Evolutionary conservation across 2,329 filamentous ascomycete species (phyloP).

Genomic region (Clarireedia sp.): DNA sequence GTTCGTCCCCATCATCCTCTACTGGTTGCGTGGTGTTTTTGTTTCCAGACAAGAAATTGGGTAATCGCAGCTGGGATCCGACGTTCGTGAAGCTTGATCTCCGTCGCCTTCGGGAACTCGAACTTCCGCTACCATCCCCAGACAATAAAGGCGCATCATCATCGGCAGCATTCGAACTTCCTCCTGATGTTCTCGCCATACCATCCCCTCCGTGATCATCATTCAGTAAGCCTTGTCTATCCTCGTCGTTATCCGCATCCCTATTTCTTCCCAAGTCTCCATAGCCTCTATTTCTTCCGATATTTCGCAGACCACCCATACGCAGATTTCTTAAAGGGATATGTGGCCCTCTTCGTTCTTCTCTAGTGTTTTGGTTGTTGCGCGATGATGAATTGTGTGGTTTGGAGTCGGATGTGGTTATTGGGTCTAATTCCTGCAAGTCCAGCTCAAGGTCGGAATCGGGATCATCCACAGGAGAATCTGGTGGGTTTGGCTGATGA

Average conservation of each 20-base stretch:
- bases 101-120: slow-evolving; percentile 16
- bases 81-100: slow-evolving; percentile 36
- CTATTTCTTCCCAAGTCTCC: slow-evolving; percentile 51
- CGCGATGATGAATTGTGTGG: slow-evolving; percentile 20
- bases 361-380: slow-evolving; percentile 23
- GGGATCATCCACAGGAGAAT: slow-evolving; percentile 59
- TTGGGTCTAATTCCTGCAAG: slow-evolving; percentile 69
- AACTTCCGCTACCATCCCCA: slow-evolving; percentile 11
- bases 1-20: slow-evolving; percentile 32
- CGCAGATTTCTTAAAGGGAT: slow-evolving; percentile 67
- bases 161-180: slow-evolving; percentile 46
- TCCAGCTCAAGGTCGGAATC: slow-evolving; percentile 72
- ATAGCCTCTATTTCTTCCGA: slow-evolving; percentile 42
- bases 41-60: slow-evolving; percentile 53
- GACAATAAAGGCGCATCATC: slow-evolving; percentile 71
- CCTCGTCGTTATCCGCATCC: slow-evolving; percentile 47
- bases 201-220: slow-evolving; percentile 45
- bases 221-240: slow-evolving; percentile 58
- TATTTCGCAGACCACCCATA: slow-evolving; percentile 54
- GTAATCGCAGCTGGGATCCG: slow-evolving; percentile 52
- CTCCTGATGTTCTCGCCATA: slow-evolving; percentile 50
- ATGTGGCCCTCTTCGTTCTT: slow-evolving; percentile 27
- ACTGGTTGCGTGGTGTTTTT: slow-evolving; percentile 9
- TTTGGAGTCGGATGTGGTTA: slow-evolving; percentile 23
- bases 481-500: slow-evolving; percentile 38